phyloP scores from a whole-genome alignment of 2,329 filamentous ascomycete species.

The Fusarium musae region DNA sequence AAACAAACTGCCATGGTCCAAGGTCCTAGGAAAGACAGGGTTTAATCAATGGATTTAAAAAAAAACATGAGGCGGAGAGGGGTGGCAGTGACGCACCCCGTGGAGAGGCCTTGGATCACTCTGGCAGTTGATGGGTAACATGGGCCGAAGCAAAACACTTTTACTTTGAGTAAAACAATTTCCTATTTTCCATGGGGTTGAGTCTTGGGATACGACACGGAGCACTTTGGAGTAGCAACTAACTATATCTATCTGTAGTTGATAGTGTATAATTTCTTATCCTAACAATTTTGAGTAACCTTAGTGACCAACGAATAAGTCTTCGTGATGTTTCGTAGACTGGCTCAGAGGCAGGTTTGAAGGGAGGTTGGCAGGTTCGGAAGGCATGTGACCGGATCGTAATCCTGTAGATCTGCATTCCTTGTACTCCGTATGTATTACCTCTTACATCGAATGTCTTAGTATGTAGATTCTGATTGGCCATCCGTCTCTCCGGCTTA shows the following conservation, averaged over 20 bases:
- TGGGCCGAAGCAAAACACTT: slow-evolving; percentile 35
- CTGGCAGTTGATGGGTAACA: slow-evolving; percentile 41
- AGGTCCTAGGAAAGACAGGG: slow-evolving; percentile 29
- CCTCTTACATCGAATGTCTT: slow-evolving; percentile 25
- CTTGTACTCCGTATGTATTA: slow-evolving; percentile 1
- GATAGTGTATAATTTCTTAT: slow-evolving; percentile 53
- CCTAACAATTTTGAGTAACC: slow-evolving; percentile 13
- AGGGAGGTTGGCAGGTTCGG: slow-evolving; percentile 4
- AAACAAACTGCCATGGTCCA: slow-evolving; percentile 37
- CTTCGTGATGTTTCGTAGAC: neutral
- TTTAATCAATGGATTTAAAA: slow-evolving; percentile 6
- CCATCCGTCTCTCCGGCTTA: neutral
- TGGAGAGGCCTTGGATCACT: slow-evolving; percentile 41
- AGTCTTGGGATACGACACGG: slow-evolving; percentile 38
- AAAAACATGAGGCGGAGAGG: slow-evolving; percentile 21
- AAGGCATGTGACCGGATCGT: neutral
- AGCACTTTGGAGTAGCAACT: slow-evolving; percentile 45
- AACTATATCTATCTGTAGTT: slow-evolving; percentile 47
- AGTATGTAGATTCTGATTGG: slow-evolving; percentile 16
- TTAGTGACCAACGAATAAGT: neutral
- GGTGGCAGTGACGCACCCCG: slow-evolving; percentile 28
- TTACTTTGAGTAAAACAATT: slow-evolving; percentile 38
- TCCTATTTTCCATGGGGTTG: slow-evolving; percentile 37
- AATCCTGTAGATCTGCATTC: slow-evolving; percentile 8
- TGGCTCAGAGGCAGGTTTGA: neutral